A percentile compares a stretch with the other conserved stretches of the same genome.
phyloP scores from a whole-genome alignment of 2,329 filamentous ascomycete species.

The Blastomyces percursus region DNA sequence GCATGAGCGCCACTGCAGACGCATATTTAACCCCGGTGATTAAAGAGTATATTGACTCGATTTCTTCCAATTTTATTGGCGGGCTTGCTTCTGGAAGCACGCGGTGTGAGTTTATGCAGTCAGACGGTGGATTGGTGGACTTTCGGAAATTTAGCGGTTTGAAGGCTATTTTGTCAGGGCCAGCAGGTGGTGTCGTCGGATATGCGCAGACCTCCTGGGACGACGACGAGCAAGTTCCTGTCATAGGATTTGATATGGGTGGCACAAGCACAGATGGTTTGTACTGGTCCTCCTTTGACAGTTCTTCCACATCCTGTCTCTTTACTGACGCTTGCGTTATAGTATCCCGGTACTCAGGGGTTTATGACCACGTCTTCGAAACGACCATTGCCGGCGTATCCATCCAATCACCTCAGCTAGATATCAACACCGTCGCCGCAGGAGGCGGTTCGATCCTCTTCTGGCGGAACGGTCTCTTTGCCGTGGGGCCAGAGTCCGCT shows the following conservation, averaged over 20 bases:
- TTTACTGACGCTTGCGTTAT: background rate
- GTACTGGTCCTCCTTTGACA: background rate
- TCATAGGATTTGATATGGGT: slow-evolving; percentile 95
- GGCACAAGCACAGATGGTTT: slow-evolving; percentile 69
- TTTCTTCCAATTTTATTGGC: slow-evolving; percentile 56
- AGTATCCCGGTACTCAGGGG: slow-evolving; percentile 74
- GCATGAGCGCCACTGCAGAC: slow-evolving; percentile 66
- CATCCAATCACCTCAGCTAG: slow-evolving; percentile 81
- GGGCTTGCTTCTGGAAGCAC: slow-evolving; percentile 65
- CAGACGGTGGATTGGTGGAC: slow-evolving; percentile 58
- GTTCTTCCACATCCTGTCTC: background rate
- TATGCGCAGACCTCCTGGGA: slow-evolving; percentile 90
- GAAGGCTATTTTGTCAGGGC: slow-evolving; percentile 78
- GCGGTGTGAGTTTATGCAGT: slow-evolving; percentile 94
- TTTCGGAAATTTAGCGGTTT: slow-evolving; percentile 63
- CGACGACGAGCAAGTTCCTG: slow-evolving; percentile 64
- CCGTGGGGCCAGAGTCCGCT: slow-evolving; percentile 84
- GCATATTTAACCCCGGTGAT: slow-evolving; percentile 72
- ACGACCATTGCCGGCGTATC: slow-evolving; percentile 90
- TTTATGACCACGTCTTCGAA: slow-evolving; percentile 89
- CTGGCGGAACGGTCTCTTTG: slow-evolving; percentile 81
- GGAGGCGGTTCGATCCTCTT: slow-evolving; percentile 62
- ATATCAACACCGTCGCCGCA: slow-evolving; percentile 91
- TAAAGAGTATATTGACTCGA: slow-evolving; percentile 55
- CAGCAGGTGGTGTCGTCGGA: slow-evolving; percentile 86